Base-by-base conservation (phyloP, 352 stramenopile genomes). In the Saprolegnia parasitica region DNA sequence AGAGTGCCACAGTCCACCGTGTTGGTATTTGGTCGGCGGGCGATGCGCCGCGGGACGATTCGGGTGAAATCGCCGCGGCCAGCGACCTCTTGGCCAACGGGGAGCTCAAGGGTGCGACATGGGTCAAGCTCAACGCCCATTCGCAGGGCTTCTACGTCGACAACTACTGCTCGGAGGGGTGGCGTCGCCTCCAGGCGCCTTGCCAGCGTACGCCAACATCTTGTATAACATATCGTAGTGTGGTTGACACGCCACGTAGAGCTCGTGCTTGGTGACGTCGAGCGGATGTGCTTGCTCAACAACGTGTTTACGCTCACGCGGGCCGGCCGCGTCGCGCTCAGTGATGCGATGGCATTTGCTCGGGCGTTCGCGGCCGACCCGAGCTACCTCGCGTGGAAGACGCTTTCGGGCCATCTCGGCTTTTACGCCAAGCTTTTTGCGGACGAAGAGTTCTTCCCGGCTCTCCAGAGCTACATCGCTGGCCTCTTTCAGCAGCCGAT, bases 121-220 rank as follows among this genome's bases (percentile, higher is more conserved):
- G 91, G 91, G 83, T 99, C 64, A 98, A 98, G 78, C 79, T 98
- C 15, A 99, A 99, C 81, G 89, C 88, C 18, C 88, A 89, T 67
- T 96, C 98, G 71, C 82, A 97, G 65, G 90, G 96, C 35, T 97
- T 96, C 42, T 97, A 98, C 78, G 79, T 97, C 21, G 93, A 98
- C n/a, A 94, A 96, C 61, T 97, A 97, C 74, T 86, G 88, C 5
- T 74, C 81, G 5, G 82, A 87, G 42, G 86, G 98, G 78, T 93
- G 96, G 76, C 79, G 86, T 32, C 79, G 81, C 20, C 80, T 98
- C 6, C 78, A 86, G 46, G 79, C 74, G 81, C 39, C 62, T 49
- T 26, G 72, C 56, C 23, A 88, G 89, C 61, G 73, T 76, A 37
- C n/a, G 52, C 39, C 65, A 21, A 70, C 2, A 18, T 3, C 9